Percentiles rank a stretch among this genome's conserved stretches.
Evolutionary conservation across 2,329 filamentous ascomycete genomes (phyloP).

Genomic region (Hymenoscyphus albidus): DNA sequence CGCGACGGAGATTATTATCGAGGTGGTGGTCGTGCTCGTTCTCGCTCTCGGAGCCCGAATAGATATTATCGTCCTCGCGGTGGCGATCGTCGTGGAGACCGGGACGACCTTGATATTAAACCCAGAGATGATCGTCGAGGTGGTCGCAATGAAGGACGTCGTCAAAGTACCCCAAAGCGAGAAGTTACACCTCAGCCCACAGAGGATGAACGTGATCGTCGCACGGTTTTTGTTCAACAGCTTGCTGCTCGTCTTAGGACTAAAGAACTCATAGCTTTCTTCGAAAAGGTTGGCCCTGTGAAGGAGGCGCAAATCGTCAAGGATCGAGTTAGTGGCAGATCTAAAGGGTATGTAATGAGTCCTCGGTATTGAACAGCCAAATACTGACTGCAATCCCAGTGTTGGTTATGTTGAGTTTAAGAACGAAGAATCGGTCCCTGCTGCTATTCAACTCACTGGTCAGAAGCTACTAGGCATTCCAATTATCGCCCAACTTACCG

Average conservation of each 20-base stretch:
- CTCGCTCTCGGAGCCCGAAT: slow-evolving; percentile 68
- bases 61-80: slow-evolving; percentile 50
- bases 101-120: slow-evolving; percentile 50
- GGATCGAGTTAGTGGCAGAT: slow-evolving; percentile 91
- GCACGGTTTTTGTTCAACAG: slow-evolving; percentile 98
- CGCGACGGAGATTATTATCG: slow-evolving; percentile 67
- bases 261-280: slow-evolving; percentile 89
- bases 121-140: slow-evolving; percentile 39
- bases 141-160: slow-evolving; percentile 38
- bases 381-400: slow-evolving; percentile 50
- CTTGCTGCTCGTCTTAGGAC: slow-evolving; percentile 90
- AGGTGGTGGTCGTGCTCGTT: slow-evolving; percentile 58
- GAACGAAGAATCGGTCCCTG: slow-evolving; percentile 86
- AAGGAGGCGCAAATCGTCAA: slow-evolving; percentile 99
- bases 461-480: slow-evolving; percentile 98
- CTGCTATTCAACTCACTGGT: slow-evolving; percentile 95
- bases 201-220: slow-evolving; percentile 93
- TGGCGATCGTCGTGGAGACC: slow-evolving; percentile 43
- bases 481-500: slow-evolving; percentile 96
- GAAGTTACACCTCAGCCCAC: slow-evolving; percentile 69
- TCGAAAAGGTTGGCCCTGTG: slow-evolving; percentile 89
- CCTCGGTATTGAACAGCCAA: slow-evolving; percentile 5
- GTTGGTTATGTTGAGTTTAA: slow-evolving; percentile 99
- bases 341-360: slow-evolving; percentile 75
- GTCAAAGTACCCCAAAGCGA: slow-evolving; percentile 39